Evolutionary conservation across 2,329 filamentous ascomycete species (phyloP).

Genomic region (Salinomyces thailandicus): DNA sequence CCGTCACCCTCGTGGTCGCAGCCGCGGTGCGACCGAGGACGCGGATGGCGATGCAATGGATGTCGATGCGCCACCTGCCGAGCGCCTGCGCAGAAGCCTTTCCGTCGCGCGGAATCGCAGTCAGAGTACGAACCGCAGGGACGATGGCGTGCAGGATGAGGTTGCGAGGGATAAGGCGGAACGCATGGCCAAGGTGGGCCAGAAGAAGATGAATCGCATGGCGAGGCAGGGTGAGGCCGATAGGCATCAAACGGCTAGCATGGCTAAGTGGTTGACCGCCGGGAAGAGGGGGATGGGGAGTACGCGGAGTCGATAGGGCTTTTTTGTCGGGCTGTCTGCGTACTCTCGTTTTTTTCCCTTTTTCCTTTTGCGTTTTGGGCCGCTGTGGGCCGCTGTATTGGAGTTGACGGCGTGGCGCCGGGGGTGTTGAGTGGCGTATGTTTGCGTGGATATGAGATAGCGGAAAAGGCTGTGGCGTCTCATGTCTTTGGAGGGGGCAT

Average conservation of each 20-base stretch:
- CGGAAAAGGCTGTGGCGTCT: no score
- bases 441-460: no score
- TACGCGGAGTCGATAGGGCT: slow-evolving; percentile 49
- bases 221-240: slow-evolving; percentile 94
- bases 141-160: slow-evolving; percentile 65
- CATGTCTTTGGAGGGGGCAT: no score
- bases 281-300: slow-evolving; percentile 94
- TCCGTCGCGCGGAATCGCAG: slow-evolving; percentile 58
- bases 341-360: no score
- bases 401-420: no score
- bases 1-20: slow-evolving; percentile 57
- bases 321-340: no score
- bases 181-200: slow-evolving; percentile 73
- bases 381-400: no score
- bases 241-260: slow-evolving; percentile 68
- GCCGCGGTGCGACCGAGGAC: slow-evolving; percentile 43
- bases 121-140: slow-evolving; percentile 57
- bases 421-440: no score
- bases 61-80: slow-evolving; percentile 31
- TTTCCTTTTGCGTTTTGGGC: no score
- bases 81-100: slow-evolving; percentile 41
- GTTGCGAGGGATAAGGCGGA: slow-evolving; percentile 66
- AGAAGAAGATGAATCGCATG: slow-evolving; percentile 99
- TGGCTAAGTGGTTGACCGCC: slow-evolving; percentile 84
- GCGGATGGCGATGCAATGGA: slow-evolving; percentile 69